A percentile compares a stretch with the other conserved stretches of the same genome.
Evolutionary conservation across 805 yeast genomes (phyloP).

Genomic region (Sugiyamaella boreocaroliniensis): DNA sequence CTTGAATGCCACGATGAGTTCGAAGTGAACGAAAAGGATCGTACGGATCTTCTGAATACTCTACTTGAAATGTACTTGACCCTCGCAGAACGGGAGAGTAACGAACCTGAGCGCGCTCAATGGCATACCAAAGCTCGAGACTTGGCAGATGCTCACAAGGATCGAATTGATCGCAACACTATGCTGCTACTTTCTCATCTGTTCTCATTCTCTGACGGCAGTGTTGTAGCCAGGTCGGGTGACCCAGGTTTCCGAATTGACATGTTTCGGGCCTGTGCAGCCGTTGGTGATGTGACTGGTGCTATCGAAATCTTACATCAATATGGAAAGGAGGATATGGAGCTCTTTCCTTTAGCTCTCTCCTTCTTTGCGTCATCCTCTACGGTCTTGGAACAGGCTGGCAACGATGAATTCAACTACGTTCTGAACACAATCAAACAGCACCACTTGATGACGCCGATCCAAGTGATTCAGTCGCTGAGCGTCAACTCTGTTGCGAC

Average conservation of each 20-base stretch:
- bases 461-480: constrained; percentile 69
- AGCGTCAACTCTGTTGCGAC: constrained; percentile 57
- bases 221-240: constrained; percentile 23
- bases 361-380: constrained; percentile 54
- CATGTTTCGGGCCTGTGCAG: constrained; percentile 57
- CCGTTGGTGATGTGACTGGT: constrained; percentile 48
- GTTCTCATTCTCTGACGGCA: constrained; percentile 30
- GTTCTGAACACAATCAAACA: constrained; percentile 50
- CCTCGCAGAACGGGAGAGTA: constrained; percentile 37
- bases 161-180: constrained; percentile 48
- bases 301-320: constrained; percentile 52
- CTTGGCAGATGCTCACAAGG: constrained; percentile 43
- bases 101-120: constrained; percentile 25
- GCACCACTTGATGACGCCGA: constrained; percentile 54
- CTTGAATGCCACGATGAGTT: constrained; percentile 67
- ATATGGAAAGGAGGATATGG: constrained; percentile 57
- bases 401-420: constrained; percentile 42
- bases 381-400: constrained; percentile 44
- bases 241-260: constrained; percentile 48
- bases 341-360: constrained; percentile 59
- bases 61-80: constrained; percentile 75
- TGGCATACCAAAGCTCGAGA: constrained; percentile 65
- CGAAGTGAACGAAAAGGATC: constrained; percentile 65
- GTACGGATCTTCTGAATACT: constrained; percentile 66
- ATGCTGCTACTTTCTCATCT: constrained; percentile 53